Base-by-base conservation (phyloP, 2,329 filamentous ascomycete genomes). In the Phoma sp. region DNA sequence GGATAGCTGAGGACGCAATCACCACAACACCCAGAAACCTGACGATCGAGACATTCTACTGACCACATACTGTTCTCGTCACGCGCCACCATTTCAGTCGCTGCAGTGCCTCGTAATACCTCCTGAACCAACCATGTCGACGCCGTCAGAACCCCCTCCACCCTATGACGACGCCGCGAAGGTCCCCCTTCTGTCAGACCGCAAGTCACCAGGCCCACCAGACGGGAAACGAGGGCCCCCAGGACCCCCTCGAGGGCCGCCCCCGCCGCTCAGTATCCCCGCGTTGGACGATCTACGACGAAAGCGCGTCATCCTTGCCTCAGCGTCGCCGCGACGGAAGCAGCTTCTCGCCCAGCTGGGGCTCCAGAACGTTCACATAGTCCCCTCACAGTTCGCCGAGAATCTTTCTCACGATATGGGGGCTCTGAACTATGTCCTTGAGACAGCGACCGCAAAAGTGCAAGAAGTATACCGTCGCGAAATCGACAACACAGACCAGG, bases 361-460 rank as follows among this genome's bases (percentile, higher is more conserved):
- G 61, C 84, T 98, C 9, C 83, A 81, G 2, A 88, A 92, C 69
- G 77, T 97, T 69, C 93, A 98, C 76, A 85, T 97, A 68, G 83
- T 88, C 57, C 91, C 95, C 13, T 96, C 91, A 37, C 87, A 83
- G 48, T 87, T 90, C 61, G 88, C 90, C 47, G 95, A 99, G 78
- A 84, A 98, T 78, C 84, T 96, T 49, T 84, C 90, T 66, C 96
- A 98, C 75, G 96, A 96, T 2, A 83, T 93, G 55, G 86, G 87
- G 0, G 91, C 95, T 1, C 89, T 90, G 73, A 92, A 96, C 78
- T 99, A 99, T 78, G 95, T 97, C 18, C 82, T 93, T 11, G 86
- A 88, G 52, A 99, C 95, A 2, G 93, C 93, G 3, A 85, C 86
- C 22, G 85, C 89, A 65, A 99, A 99, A 77, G 90, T 88, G 45